phyloP scores from a whole-genome alignment of 2,329 filamentous ascomycete species.

The Ceratocystis albifundus region DNA sequence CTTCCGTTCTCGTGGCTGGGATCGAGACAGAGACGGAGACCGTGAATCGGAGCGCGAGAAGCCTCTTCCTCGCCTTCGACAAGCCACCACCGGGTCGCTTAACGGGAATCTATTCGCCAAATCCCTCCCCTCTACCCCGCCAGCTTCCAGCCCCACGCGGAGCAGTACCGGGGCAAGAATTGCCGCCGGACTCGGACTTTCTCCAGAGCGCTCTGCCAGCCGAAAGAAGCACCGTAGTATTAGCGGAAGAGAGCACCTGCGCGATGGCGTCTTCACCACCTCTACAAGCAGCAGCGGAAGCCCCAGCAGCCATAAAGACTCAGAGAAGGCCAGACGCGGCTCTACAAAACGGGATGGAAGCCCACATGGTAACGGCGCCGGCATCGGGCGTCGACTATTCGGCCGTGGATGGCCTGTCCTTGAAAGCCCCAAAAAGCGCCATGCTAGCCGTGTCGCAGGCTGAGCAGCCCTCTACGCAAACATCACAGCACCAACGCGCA shows the following conservation, averaged over 20 bases:
- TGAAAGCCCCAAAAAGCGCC: conserved; percentile 20
- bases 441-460: conserved; percentile 12
- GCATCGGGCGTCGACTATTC: conserved; percentile 13
- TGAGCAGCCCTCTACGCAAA: not conserved
- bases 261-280: not conserved
- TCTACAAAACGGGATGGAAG: conserved; percentile 13
- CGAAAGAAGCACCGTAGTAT: conserved; percentile 7
- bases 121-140: conserved; percentile 14
- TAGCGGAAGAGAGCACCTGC: not conserved
- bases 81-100: conserved; percentile 19
- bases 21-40: conserved; percentile 11
- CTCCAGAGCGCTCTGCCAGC: conserved; percentile 5
- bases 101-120: conserved; percentile 17
- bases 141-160: conserved; percentile 16
- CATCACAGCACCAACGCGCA: not conserved
- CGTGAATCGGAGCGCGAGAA: conserved; percentile 20
- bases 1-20: conserved; percentile 14
- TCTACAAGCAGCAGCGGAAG: not conserved
- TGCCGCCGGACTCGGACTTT: conserved; percentile 16
- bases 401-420: conserved; percentile 13
- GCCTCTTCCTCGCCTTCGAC: conserved; percentile 21
- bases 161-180: conserved; percentile 17
- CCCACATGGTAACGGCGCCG: not conserved
- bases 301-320: conserved; percentile 1
- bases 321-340: conserved; percentile 1